These are phyloP conservation scores for Scutellaria minor DNA, from an alignment of 257 asterid species.

Conservation along the genomic window DNA sequence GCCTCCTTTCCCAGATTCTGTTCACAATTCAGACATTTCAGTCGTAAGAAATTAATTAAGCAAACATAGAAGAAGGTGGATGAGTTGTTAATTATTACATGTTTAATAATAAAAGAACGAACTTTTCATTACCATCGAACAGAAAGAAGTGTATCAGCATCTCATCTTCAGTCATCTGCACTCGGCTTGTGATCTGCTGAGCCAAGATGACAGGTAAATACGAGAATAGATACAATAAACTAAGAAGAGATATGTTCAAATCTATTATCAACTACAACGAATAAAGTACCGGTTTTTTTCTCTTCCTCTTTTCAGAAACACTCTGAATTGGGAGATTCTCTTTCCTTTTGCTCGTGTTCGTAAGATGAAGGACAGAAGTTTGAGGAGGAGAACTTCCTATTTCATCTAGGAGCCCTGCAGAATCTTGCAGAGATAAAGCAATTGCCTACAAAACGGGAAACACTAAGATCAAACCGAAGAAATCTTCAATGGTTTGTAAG, in stretches of 20 bases:
- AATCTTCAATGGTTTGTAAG: constrained; percentile 25
- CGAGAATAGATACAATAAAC: constrained; percentile 31
- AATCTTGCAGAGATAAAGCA: constrained; percentile 78
- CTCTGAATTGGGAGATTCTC: constrained; percentile 41
- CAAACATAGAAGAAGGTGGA: not conserved
- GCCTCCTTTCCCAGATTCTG: constrained; percentile 83
- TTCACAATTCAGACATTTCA: constrained; percentile 27
- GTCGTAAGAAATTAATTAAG: constrained; percentile 16
- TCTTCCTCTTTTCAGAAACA: constrained; percentile 60
- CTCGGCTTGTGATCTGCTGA: constrained; percentile 65
- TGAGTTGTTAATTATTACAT: constrained; percentile 5
- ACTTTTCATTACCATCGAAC: constrained; percentile 76
- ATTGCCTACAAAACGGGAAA: constrained; percentile 66
- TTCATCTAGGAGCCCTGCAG: constrained; percentile 46
- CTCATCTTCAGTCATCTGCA: constrained; percentile 91
- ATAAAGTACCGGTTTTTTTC: constrained; percentile 56
- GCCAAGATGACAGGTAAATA: constrained; percentile 26
- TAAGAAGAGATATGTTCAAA: constrained; percentile 7
- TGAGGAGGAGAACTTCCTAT: constrained; percentile 32
- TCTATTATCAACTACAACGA: constrained; percentile 37
- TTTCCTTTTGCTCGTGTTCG: constrained; percentile 29
- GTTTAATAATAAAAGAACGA: not conserved
- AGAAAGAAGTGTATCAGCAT: constrained; percentile 81
- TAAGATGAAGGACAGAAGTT: constrained; percentile 32
- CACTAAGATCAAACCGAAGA: constrained; percentile 4